phyloP scores from a whole-genome alignment of 495 filamentous ascomycete genomes.

The Penicillium riverlandense region DNA sequence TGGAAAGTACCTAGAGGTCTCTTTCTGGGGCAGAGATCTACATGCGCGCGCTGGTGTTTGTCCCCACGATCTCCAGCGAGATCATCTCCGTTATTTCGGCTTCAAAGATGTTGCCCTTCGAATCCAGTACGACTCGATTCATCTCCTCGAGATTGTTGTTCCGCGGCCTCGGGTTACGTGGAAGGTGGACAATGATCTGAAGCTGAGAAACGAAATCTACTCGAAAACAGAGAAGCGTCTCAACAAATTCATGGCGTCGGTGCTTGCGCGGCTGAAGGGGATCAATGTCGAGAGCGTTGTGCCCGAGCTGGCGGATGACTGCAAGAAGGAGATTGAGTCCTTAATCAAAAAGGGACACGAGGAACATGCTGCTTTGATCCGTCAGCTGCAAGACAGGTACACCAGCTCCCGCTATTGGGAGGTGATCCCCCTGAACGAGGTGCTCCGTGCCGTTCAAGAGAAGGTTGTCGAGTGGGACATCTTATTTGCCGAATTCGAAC shows the following conservation, averaged over 20 bases:
- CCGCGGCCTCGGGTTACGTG: constrained; percentile 85
- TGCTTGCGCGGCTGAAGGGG: constrained; percentile 71
- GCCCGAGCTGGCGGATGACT: constrained; percentile 76
- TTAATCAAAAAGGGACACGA: constrained; percentile 70
- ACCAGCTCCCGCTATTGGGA: constrained; percentile 93
- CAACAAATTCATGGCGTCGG: constrained; percentile 77
- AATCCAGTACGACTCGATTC: constrained; percentile 86
- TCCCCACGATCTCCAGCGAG: constrained; percentile 84
- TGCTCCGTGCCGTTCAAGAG: constrained; percentile 82
- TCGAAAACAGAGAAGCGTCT: constrained; percentile 69
- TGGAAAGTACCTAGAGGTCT: constrained; percentile 93
- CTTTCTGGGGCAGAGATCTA: constrained; percentile 86
- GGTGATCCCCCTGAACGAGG: constrained; percentile 84
- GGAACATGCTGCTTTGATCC: constrained; percentile 64
- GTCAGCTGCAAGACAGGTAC: constrained; percentile 81
- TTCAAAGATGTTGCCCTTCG: constrained; percentile 77
- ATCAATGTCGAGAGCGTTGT: constrained; percentile 87
- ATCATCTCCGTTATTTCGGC: constrained; percentile 89
- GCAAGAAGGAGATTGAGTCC: constrained; percentile 70
- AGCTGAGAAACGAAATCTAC: constrained; percentile 87
- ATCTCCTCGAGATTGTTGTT: constrained; percentile 92
- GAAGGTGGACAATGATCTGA: constrained; percentile 92
- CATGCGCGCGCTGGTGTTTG: constrained; percentile 77
- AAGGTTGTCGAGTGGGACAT: constrained; percentile 92
- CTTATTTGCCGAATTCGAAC: constrained; percentile 82